A percentile compares a stretch with the other conserved stretches of the same genome.
phyloP scores from a whole-genome alignment of 257 asterid species.

The Anisodus tanguticus region DNA sequence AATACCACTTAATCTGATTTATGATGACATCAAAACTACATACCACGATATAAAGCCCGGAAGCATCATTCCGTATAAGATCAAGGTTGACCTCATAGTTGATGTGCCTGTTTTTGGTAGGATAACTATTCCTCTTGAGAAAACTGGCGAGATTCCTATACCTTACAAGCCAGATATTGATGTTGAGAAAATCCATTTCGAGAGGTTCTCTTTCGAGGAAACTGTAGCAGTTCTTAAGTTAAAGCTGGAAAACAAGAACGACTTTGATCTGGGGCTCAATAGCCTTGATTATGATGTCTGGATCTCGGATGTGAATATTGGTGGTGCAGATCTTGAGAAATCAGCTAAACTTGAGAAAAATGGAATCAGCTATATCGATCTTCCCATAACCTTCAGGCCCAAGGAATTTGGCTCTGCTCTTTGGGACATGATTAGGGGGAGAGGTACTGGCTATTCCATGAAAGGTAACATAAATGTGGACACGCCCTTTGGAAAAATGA shows the following conservation, averaged over 20 bases:
- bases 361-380: conserved; percentile 60
- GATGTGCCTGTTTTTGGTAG: conserved; percentile 94
- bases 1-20: conserved; percentile 71
- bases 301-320: conserved; percentile 83
- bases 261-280: conserved; percentile 84
- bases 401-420: conserved; percentile 98
- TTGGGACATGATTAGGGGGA: conserved; percentile 99
- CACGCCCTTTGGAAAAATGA: conserved; percentile 96
- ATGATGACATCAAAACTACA: conserved; percentile 78
- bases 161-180: conserved; percentile 90
- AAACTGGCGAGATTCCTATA: conserved; percentile 85
- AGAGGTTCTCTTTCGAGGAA: conserved; percentile 90
- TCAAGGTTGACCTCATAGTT: conserved; percentile 90
- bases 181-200: conserved; percentile 65
- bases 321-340: conserved; percentile 69
- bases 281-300: conserved; percentile 89
- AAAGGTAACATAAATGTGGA: conserved; percentile 83
- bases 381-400: conserved; percentile 97
- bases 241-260: conserved; percentile 91
- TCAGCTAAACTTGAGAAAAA: conserved; percentile 69
- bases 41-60: conserved; percentile 78
- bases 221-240: conserved; percentile 80
- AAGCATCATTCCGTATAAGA: conserved; percentile 70
- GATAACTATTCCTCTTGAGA: conserved; percentile 82
- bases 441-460: conserved; percentile 85